phyloP scores from a whole-genome alignment of 345 rosid genomes.

The Heritiera fomes region DNA sequence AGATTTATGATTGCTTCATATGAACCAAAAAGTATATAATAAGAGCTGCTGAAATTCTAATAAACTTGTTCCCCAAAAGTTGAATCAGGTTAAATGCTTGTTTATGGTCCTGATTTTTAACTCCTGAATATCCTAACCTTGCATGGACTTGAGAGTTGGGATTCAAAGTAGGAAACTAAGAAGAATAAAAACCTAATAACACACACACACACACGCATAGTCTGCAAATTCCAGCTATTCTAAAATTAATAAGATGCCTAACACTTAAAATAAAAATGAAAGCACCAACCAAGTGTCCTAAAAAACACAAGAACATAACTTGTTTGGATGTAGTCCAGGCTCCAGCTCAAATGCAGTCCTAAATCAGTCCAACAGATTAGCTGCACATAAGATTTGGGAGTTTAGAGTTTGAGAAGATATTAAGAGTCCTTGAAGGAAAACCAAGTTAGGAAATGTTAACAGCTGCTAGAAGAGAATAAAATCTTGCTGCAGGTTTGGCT shows the following conservation, averaged over 20 bases:
- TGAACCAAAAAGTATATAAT: not conserved
- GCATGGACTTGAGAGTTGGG: not conserved
- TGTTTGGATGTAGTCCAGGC: not conserved
- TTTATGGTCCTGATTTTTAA: not conserved
- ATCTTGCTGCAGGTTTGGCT: not conserved
- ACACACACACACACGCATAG: too few relatives aligned
- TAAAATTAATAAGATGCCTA: not conserved
- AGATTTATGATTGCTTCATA: not conserved
- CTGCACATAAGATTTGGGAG: not conserved
- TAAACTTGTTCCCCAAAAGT: not conserved
- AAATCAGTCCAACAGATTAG: not conserved
- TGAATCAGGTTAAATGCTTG: not conserved
- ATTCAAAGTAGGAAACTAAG: not conserved
- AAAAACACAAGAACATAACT: not conserved
- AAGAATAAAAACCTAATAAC: too few relatives aligned
- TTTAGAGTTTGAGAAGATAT: not conserved
- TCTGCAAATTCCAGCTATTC: not conserved
- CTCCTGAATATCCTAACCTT: not conserved
- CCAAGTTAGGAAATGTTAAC: not conserved
- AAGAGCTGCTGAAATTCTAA: not conserved
- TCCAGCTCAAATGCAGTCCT: not conserved
- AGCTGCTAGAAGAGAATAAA: not conserved
- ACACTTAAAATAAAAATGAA: not conserved
- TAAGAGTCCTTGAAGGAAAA: not conserved
- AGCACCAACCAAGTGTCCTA: not conserved